Conservation (phyloP, 805 yeast genomes). For the Spathaspora gorwiae region DNA sequence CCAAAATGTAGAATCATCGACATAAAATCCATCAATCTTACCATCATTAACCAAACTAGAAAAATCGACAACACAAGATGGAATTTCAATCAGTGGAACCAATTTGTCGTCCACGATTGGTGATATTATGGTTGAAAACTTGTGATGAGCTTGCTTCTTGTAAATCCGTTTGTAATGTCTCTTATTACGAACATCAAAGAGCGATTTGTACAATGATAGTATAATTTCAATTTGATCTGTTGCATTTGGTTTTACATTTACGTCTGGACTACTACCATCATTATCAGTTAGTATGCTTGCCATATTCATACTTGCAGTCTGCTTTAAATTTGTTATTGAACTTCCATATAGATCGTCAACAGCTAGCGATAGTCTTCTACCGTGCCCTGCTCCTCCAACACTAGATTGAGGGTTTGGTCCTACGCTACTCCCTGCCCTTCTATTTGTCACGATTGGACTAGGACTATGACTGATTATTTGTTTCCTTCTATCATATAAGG, state of each 20-base stretch:
- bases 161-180: constrained; percentile 23
- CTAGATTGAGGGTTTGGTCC: background rate
- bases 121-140: constrained; percentile 24
- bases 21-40: constrained; percentile 28
- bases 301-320: constrained; percentile 18
- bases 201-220: constrained; percentile 27
- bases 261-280: background rate
- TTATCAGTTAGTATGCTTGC: constrained; percentile 14
- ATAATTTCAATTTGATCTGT: constrained; percentile 23
- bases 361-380: background rate
- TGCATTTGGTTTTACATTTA: background rate
- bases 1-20: constrained; percentile 29
- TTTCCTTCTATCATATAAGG: constrained; percentile 5
- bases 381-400: background rate
- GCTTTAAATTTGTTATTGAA: constrained; percentile 2
- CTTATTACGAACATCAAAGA: constrained; percentile 31
- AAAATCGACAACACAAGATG: constrained; percentile 29
- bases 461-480: constrained; percentile 3
- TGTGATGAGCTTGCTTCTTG: constrained; percentile 8
- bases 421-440: background rate
- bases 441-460: constrained; percentile 1
- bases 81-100: constrained; percentile 37
- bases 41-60: constrained; percentile 31
- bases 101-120: constrained; percentile 33
- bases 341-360: background rate